phyloP scores from a whole-genome alignment of 345 rosid genomes.

The Eucalyptus decipiens region DNA sequence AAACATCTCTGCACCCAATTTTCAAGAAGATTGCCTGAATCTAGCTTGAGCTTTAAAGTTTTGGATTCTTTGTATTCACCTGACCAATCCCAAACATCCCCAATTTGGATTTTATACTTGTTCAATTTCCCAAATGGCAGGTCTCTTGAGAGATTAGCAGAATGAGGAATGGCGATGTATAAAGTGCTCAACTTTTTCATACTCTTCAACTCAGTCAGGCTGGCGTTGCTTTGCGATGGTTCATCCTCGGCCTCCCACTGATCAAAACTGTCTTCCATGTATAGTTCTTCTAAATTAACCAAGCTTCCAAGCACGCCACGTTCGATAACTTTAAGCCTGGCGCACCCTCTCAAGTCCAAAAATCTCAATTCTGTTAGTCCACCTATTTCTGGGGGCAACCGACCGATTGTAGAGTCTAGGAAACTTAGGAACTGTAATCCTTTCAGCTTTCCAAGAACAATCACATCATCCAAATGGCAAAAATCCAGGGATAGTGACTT shows the following conservation, averaged over 20 bases:
- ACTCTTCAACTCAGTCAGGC: not conserved
- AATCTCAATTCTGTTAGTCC: not conserved
- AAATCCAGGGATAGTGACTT: rapidly evolving
- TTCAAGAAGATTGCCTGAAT: not conserved
- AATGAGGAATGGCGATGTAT: not conserved
- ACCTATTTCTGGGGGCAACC: not conserved
- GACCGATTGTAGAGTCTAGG: rapidly evolving
- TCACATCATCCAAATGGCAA: not conserved
- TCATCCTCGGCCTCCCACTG: not conserved
- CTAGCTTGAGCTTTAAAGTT: not conserved
- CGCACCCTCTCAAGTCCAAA: rapidly evolving
- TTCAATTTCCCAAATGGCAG: not conserved
- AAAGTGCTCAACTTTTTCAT: not conserved
- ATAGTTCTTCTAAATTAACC: not conserved
- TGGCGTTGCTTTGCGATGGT: not conserved
- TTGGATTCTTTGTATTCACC: not conserved
- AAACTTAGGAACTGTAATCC: not conserved
- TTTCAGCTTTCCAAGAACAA: not conserved
- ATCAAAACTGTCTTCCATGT: not conserved
- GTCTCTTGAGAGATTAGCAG: not conserved
- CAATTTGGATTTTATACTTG: not conserved
- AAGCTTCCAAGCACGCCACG: not conserved
- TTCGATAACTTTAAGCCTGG: not conserved
- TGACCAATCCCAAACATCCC: not conserved
- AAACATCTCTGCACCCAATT: not conserved